These are phyloP conservation scores for Tricholoma terreum DNA, from an alignment of 768 basidiomycete genomes.

Conservation along the genomic window DNA sequence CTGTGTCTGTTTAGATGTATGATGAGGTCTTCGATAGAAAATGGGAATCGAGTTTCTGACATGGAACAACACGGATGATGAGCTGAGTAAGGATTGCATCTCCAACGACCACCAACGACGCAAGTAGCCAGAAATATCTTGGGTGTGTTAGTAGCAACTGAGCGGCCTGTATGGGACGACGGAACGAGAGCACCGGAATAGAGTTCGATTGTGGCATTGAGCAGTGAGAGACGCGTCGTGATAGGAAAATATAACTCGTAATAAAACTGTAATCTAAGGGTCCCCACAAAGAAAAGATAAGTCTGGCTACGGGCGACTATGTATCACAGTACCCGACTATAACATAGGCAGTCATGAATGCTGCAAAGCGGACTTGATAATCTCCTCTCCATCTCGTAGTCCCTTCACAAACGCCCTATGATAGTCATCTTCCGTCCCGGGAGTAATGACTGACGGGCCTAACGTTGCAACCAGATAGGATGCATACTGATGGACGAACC, in stretches of 20 bases:
- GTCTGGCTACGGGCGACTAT: too few species aligned
- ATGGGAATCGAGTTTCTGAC: slow-evolving; percentile 44
- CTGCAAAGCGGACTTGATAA: slow-evolving; percentile 1
- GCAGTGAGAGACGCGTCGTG: background rate
- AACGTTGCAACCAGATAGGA: slow-evolving; percentile 40
- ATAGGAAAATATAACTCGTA: too few species aligned
- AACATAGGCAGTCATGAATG: background rate
- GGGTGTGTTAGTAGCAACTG: slow-evolving; percentile 47
- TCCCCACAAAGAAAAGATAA: too few species aligned
- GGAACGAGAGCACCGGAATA: slow-evolving; percentile 5
- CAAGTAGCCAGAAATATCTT: slow-evolving; percentile 65
- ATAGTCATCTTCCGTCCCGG: slow-evolving; percentile 44
- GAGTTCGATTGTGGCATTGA: slow-evolving; percentile 9
- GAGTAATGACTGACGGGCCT: slow-evolving; percentile 32
- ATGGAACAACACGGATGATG: slow-evolving; percentile 79
- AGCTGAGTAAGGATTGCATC: slow-evolving; percentile 78
- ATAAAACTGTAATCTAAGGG: too few species aligned
- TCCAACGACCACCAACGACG: slow-evolving; percentile 60
- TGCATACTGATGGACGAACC: slow-evolving; percentile 63
- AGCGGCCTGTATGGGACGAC: slow-evolving; percentile 17
- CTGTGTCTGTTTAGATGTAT: slow-evolving; percentile 66
- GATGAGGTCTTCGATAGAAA: slow-evolving; percentile 3
- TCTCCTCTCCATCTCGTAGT: slow-evolving; percentile 22
- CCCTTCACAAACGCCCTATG: slow-evolving; percentile 46
- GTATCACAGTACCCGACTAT: too few species aligned